Evolutionary conservation across 108 stramenopile genomes (phyloP).

Genomic region (Schizochytrium sp.): DNA sequence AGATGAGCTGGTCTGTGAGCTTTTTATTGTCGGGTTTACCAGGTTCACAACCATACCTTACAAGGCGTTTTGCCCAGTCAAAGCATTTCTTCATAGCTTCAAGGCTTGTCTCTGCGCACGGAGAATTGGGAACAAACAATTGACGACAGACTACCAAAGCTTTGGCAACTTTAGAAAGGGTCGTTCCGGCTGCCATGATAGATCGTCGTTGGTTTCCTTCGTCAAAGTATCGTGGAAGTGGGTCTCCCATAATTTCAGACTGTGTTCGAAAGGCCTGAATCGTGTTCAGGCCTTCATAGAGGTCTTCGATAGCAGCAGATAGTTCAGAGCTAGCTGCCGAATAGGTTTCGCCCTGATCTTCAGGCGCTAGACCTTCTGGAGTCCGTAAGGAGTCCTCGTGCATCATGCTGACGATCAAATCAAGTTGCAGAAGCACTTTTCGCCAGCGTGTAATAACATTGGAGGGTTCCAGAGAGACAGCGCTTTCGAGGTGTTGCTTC

Average conservation of each 20-base stretch:
- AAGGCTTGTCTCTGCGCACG: not conserved
- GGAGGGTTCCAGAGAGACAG: no score
- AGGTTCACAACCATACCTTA: not conserved
- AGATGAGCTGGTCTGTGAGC: not conserved
- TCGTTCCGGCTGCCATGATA: not conserved
- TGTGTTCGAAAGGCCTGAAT: not conserved
- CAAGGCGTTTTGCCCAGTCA: not conserved
- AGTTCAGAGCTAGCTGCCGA: no score
- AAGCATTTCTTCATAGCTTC: constrained; percentile 7
- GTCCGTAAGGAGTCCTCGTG: not conserved
- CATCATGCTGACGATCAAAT: no score
- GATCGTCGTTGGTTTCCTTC: not conserved
- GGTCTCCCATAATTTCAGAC: not conserved
- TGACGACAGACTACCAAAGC: not conserved
- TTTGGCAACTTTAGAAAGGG: not conserved
- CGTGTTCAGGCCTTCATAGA: not conserved
- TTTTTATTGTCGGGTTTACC: not conserved
- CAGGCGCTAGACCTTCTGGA: not conserved
- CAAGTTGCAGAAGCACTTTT: no score
- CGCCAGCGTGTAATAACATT: no score
- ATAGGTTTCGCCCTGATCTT: no score
- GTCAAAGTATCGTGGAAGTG: constrained; percentile 2
- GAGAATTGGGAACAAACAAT: not conserved
- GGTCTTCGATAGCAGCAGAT: not conserved
- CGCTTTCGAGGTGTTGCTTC: no score